Percentiles rank a stretch among this genome's conserved stretches.
Conservation (phyloP, 164 flowering plant genomes). For the Nymphaea colorata region DNA sequence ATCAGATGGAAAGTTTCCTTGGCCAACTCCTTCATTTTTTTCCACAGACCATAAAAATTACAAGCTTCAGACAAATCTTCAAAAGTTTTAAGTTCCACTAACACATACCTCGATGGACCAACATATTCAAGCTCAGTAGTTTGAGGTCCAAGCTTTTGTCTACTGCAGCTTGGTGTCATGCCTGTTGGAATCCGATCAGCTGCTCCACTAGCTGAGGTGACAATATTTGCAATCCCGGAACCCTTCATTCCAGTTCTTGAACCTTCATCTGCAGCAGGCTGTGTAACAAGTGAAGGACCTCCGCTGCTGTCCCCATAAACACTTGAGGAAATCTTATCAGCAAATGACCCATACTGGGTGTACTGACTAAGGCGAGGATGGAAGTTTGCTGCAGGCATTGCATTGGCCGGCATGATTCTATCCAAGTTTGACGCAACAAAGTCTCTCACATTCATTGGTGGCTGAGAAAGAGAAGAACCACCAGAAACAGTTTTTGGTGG, state of each 20-base stretch:
- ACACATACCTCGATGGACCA: slow-evolving; percentile 28
- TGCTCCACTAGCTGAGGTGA: slow-evolving; percentile 11
- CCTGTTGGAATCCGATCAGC: slow-evolving; percentile 33
- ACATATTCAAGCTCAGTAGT: slow-evolving; percentile 38
- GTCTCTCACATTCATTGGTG: slow-evolving; percentile 30
- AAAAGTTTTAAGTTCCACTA: no score
- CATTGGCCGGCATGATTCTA: slow-evolving; percentile 26
- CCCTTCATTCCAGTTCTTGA: slow-evolving; percentile 95
- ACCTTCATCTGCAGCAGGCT: slow-evolving; percentile 90
- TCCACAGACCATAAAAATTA: no score
- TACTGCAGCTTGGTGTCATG: slow-evolving; percentile 12
- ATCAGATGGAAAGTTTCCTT: no score
- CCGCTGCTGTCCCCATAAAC: slow-evolving; percentile 39
- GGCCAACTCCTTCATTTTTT: no score
- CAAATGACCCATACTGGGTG: slow-evolving; percentile 33
- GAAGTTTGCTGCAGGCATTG: slow-evolving; percentile 27
- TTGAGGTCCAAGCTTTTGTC: slow-evolving; percentile 23
- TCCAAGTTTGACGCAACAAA: slow-evolving; percentile 47
- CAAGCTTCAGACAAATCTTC: no score
- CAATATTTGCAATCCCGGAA: slow-evolving; percentile 46
- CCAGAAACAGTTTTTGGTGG: slow-evolving; percentile 34
- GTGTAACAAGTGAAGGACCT: slow-evolving; percentile 48
- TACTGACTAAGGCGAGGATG: slow-evolving; percentile 35
- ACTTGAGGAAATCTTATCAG: slow-evolving; percentile 37
- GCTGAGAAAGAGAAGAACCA: slow-evolving; percentile 29